phyloP scores from a whole-genome alignment of 129 eudicot species.

The Silybum marianum region DNA sequence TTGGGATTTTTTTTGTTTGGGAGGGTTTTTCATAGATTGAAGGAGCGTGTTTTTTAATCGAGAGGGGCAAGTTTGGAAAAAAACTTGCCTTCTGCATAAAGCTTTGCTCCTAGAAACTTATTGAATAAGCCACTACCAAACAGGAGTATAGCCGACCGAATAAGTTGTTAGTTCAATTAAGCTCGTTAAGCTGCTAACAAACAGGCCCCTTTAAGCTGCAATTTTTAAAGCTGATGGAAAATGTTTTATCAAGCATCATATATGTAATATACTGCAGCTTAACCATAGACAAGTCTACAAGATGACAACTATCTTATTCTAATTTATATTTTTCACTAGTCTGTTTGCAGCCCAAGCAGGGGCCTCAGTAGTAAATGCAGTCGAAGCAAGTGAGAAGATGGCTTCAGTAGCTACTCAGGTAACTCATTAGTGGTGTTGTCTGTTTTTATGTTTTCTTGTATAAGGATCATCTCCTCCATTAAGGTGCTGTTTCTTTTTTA shows the following conservation, averaged over 20 bases:
- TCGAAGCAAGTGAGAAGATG: slow-evolving; percentile 96
- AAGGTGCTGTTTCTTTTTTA: background rate
- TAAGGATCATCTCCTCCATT: background rate
- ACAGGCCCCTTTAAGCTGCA: background rate
- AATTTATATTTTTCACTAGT: slow-evolving; percentile 41
- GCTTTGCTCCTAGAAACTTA: too few relatives aligned
- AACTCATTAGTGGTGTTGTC: background rate
- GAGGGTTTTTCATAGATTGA: too few relatives aligned
- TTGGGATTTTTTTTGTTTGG: too few relatives aligned
- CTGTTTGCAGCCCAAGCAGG: slow-evolving; percentile 98
- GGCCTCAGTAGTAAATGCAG: slow-evolving; percentile 80
- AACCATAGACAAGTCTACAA: background rate
- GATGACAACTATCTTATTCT: slow-evolving; percentile 13
- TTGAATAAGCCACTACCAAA: too few relatives aligned
- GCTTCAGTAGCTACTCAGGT: slow-evolving; percentile 91
- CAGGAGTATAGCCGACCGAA: too few relatives aligned
- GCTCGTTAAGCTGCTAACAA: too few relatives aligned
- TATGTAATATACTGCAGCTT: background rate
- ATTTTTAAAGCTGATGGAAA: background rate
- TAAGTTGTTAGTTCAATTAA: too few relatives aligned
- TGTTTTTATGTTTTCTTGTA: background rate
- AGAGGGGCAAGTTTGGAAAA: too few relatives aligned
- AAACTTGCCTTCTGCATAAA: too few relatives aligned
- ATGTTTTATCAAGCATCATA: background rate
- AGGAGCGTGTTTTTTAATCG: too few relatives aligned